Conservation (phyloP, 306 rosid species). For the Ochetophila trinervis region DNA sequence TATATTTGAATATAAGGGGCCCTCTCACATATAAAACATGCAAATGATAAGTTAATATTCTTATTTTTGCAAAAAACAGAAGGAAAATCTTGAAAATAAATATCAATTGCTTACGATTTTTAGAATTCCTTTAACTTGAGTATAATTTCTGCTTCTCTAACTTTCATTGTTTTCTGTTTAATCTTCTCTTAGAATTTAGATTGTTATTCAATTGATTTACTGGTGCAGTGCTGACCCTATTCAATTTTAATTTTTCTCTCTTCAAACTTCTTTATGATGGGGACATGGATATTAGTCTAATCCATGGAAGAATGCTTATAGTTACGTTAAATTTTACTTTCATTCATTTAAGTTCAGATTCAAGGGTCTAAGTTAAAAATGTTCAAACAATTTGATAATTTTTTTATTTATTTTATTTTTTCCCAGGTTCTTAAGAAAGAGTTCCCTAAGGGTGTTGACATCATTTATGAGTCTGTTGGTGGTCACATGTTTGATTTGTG, state of each 20-base stretch:
- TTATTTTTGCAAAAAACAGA: too few species aligned
- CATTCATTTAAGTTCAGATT: conserved; percentile 7
- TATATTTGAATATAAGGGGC: background rate
- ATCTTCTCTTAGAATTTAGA: conserved; percentile 2
- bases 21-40: too few species aligned
- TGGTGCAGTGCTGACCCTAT: background rate
- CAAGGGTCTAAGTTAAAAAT: background rate
- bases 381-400: background rate
- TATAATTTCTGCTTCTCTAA: background rate
- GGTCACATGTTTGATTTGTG: conserved; percentile 89
- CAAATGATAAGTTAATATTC: background rate
- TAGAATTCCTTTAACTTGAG: background rate
- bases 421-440: conserved; percentile 70
- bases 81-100: too few species aligned
- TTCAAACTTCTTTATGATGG: background rate
- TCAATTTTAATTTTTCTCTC: background rate
- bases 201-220: background rate
- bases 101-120: background rate
- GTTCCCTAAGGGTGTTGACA: conserved; percentile 77
- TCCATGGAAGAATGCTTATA: background rate
- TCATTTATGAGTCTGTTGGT: conserved; percentile 94
- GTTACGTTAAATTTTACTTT: conserved; percentile 9
- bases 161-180: background rate
- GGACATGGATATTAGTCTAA: conserved; percentile 6
- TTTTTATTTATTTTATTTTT: conserved; percentile 15